Base-by-base conservation (phyloP, 768 basidiomycete genomes). In the Trametes meyenii region DNA sequence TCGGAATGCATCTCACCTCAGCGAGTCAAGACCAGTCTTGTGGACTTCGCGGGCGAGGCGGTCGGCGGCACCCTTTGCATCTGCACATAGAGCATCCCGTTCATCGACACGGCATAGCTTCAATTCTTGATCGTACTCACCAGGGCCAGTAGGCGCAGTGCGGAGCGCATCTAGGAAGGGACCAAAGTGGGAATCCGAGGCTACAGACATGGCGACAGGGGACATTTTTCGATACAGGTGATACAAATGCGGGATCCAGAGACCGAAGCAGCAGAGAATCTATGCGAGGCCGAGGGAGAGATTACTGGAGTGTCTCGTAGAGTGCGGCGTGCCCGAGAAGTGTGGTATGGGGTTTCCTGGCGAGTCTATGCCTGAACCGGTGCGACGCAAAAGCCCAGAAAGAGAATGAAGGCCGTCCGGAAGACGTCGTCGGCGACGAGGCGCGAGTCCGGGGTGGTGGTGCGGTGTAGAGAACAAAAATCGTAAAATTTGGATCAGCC, bases 41-140 rank as follows among this genome's bases (percentile, higher is more conserved):
- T 79, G 75, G 42, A 93, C 79, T 70, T 89, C 85, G 39, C 88
- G 84, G 62, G 91, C 90, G 60, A 93, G 79, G 67, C 83, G 85
- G 76, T 93, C 91, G 42, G 89, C 89, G 21, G 92, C 91, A 52
- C 83, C 89, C 75, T 92, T 93, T 39, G 90, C 92, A 79, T 93
- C 92, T 89, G 68, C 16, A 44, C 19, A 5, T 43, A 36, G 35
- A 24, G n/a, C 38, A 50, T 60, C 39, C 29, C 24, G 14, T n/a
- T 33, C 12, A 17, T 39, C 23, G 51, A 33, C 38, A 16, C 23
- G 19, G 19, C 17, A 40, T 33, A 14, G n/a, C 17, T 19, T 14
- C 19, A 12, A 14, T 13, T 23, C 17, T 7, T 8, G 16, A n/a
- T 23, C 13, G 10, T 48, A 60, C 75, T 57, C 57, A 75, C 75